phyloP scores from a whole-genome alignment of 768 basidiomycete genomes.

The Neoboletus subvelutipes region DNA sequence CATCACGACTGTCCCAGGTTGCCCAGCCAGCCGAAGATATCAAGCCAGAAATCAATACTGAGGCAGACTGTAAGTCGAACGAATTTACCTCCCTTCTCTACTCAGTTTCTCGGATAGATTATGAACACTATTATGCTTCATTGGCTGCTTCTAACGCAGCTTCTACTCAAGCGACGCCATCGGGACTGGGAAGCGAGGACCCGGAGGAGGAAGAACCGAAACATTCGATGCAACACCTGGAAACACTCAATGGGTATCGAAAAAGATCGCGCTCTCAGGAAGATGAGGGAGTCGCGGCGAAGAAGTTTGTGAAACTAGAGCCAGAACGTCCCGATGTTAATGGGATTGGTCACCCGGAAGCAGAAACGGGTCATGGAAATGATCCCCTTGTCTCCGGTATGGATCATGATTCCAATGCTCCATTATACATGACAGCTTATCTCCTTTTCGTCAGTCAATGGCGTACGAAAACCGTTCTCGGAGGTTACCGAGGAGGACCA shows the following conservation, averaged over 20 bases:
- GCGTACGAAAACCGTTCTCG: constrained; percentile 68
- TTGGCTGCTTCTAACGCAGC: constrained; percentile 62
- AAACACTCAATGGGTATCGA: constrained; percentile 68
- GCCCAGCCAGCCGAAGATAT: constrained; percentile 31
- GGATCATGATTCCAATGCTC: constrained; percentile 19
- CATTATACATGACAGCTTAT: background rate
- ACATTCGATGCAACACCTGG: constrained; percentile 62
- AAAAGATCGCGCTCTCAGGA: constrained; percentile 72
- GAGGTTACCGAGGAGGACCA: constrained; percentile 90
- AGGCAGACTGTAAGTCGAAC: constrained; percentile 60
- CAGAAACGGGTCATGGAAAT: constrained; percentile 22
- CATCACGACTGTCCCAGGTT: constrained; percentile 30
- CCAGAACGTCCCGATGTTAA: constrained; percentile 27
- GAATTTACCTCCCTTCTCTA: background rate
- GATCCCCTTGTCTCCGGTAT: constrained; percentile 72
- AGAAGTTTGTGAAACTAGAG: constrained; percentile 45
- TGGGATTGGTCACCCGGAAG: background rate
- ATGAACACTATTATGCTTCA: constrained; percentile 81
- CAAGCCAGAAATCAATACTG: constrained; percentile 53
- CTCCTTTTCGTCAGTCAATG: constrained; percentile 56
- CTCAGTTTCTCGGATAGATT: constrained; percentile 46
- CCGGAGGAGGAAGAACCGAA: constrained; percentile 71
- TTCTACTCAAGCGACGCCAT: constrained; percentile 62
- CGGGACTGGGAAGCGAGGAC: constrained; percentile 52
- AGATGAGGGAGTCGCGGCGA: constrained; percentile 44